A percentile compares a stretch with the other conserved stretches of the same genome.
These are phyloP conservation scores for Pestalotiopsis sp. DNA, from an alignment of 2,329 filamentous ascomycete species.

Conservation along the genomic window DNA sequence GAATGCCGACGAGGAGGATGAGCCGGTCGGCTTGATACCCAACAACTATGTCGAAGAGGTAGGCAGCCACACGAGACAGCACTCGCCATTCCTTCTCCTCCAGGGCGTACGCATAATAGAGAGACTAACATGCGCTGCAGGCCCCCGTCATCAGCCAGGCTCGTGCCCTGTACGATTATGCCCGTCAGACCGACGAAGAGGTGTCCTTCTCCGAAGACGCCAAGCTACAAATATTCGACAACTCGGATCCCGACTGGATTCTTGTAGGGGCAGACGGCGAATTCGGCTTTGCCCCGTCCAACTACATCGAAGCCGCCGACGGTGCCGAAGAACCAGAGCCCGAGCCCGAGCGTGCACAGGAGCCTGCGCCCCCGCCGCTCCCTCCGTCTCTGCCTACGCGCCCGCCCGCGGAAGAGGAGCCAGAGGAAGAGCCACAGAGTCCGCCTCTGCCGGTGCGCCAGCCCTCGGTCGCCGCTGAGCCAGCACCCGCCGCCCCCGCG, in stretches of 20 bases:
- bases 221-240: constrained; percentile 82
- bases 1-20: constrained; percentile 80
- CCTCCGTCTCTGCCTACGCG: constrained; percentile 45
- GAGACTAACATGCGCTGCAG: constrained; percentile 40
- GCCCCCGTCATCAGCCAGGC: constrained; percentile 70
- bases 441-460: constrained; percentile 42
- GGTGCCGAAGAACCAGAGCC: constrained; percentile 34
- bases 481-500: constrained; percentile 40
- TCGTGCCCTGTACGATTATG: constrained; percentile 97
- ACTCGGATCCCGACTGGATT: constrained; percentile 94
- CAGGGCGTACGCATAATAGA: background rate
- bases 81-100: background rate
- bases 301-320: constrained; percentile 82
- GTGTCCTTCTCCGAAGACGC: constrained; percentile 93
- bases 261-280: constrained; percentile 82
- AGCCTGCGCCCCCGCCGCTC: constrained; percentile 20
- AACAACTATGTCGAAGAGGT: constrained; percentile 97
- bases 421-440: constrained; percentile 34
- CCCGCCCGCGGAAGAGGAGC: constrained; percentile 36
- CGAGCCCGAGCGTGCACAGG: constrained; percentile 44
- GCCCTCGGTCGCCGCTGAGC: constrained; percentile 22
- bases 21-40: constrained; percentile 86
- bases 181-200: constrained; percentile 95
- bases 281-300: constrained; percentile 92
- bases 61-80: background rate